Evolutionary conservation across 2,329 filamentous ascomycete genomes (phyloP), one percentile per base, ranked within the genome.

Genomic region (Ramichloridium luteum): DNA sequence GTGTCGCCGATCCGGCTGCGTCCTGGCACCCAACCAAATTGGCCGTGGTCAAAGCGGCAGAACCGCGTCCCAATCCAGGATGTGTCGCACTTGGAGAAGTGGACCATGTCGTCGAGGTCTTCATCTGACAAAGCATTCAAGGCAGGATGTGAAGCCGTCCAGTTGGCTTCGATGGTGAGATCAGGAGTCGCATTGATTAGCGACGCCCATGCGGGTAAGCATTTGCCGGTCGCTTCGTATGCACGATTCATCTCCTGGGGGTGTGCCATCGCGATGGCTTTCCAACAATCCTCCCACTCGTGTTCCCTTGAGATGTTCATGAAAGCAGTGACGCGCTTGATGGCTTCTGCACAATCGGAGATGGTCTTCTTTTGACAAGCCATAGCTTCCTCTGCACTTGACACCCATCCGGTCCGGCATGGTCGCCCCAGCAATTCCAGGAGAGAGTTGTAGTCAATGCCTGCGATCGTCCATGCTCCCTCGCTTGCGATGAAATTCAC

Each of bases 11-110:
- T 23, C n/a, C n/a, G 8, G 20, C 20, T 23, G 8, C 20, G 8
- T 23, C n/a, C 20, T n/a, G 20, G 20, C 8, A 23, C 20, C 20
- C 20, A 23, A n/a, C 20, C 20, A 23, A 23, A 23, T 23, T 23
- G 20, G 8, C 20, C 20, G 20, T 23, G 20, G n/a, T 23, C 20
- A n/a, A 23, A 23, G 20, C 20, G 20, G n/a, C 20, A 23, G n/a
- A 23, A 23, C 20, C 8, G 8, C 8, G 20, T 23, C 20, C n/a
- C n/a, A 23, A 23, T 23, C 20, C 20, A 23, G 8, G 20, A n/a
- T 23, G 8, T 23, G n/a, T 23, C 8, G 8, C n/a, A 8, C n/a
- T 8, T n/a, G 20, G n/a, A 8, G n/a, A 23, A 23, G n/a, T 23
- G 8, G n/a, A 23, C 8, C 20, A 23, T 8, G 8, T 23, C 20